A percentile compares a stretch with the other conserved stretches of the same genome.
phyloP scores from a whole-genome alignment of 1,284 basidiomycete species.

The Dichomitus squalens region DNA sequence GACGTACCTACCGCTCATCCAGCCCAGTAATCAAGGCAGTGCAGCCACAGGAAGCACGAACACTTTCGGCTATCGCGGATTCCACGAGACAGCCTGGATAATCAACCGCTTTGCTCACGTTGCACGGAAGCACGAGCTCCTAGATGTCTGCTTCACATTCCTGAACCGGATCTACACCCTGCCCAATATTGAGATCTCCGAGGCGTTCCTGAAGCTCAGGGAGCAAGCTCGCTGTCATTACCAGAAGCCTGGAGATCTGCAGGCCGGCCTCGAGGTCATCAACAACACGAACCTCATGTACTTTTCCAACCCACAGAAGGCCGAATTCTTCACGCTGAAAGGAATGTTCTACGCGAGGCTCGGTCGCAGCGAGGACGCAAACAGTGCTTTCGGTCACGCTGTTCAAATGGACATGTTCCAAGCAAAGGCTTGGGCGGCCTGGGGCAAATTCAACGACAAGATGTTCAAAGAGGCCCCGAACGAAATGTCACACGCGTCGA shows the following conservation, averaged over 20 bases:
- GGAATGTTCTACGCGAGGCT: constrained; percentile 97
- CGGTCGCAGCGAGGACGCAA: constrained; percentile 89
- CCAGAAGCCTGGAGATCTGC: constrained; percentile 92
- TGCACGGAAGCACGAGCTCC: constrained; percentile 94
- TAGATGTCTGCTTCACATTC: constrained; percentile 95
- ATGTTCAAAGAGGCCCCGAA: constrained; percentile 85
- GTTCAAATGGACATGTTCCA: constrained; percentile 96
- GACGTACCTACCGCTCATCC: constrained; percentile 92
- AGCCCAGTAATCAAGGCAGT: constrained; percentile 49
- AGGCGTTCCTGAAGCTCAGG: constrained; percentile 97
- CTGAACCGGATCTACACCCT: constrained; percentile 98
- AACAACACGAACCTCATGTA: constrained; percentile 99
- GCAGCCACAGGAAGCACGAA: constrained; percentile 61
- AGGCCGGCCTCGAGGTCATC: constrained; percentile 96
- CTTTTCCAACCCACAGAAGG: constrained; percentile 94
- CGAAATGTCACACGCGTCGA: constrained; percentile 80
- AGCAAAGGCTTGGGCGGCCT: constrained; percentile 98
- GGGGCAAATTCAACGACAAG: constrained; percentile 94
- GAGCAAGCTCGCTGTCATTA: constrained; percentile 99
- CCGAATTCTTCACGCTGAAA: constrained; percentile 99
- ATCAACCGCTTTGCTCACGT: constrained; percentile 99
- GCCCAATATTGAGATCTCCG: constrained; percentile 99
- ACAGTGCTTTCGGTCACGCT: constrained; percentile 90
- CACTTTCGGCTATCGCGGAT: constrained; percentile 97
- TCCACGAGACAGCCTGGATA: constrained; percentile 99